Percentiles rank a stretch among this genome's conserved stretches.
Conservation (phyloP, 495 filamentous ascomycete genomes). For the Neurospora sp. region DNA sequence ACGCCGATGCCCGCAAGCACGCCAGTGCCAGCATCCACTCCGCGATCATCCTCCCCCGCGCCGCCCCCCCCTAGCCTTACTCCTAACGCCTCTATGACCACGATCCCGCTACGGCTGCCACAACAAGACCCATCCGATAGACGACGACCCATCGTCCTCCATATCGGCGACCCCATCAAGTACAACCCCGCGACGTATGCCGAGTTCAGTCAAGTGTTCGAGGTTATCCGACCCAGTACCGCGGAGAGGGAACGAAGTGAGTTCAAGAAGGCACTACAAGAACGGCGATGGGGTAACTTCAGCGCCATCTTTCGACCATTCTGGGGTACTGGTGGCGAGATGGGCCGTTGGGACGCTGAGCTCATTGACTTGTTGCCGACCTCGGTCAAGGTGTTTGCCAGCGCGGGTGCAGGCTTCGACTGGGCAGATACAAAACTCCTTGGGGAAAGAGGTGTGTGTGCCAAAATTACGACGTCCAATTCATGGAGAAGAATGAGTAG, state of each 20-base stretch:
- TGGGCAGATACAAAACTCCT: constrained; percentile 64
- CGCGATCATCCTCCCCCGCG: constrained; percentile 33
- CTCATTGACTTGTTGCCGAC: constrained; percentile 54
- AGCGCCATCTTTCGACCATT: constrained; percentile 65
- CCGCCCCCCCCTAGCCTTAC: constrained; percentile 18
- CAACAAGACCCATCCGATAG: constrained; percentile 5
- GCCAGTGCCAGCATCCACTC: constrained; percentile 32
- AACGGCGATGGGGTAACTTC: constrained; percentile 61
- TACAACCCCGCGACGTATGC: constrained; percentile 52
- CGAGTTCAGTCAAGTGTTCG: constrained; percentile 45
- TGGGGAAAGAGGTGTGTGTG: constrained; percentile 50
- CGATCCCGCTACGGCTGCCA: constrained; percentile 3
- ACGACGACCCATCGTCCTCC: constrained; percentile 42
- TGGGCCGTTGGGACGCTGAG: constrained; percentile 67
- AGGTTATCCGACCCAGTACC: constrained; percentile 44
- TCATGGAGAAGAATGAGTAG: background rate
- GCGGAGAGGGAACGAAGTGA: constrained; percentile 43
- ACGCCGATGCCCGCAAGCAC: constrained; percentile 35
- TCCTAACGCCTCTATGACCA: constrained; percentile 12
- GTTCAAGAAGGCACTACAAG: constrained; percentile 53
- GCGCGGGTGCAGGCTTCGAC: constrained; percentile 66
- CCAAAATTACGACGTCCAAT: background rate
- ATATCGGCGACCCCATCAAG: constrained; percentile 58
- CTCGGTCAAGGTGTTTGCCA: constrained; percentile 58
- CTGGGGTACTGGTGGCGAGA: constrained; percentile 71